Conservation (phyloP, 176 grass and related monocot species). For the Triticum monococcum region DNA sequence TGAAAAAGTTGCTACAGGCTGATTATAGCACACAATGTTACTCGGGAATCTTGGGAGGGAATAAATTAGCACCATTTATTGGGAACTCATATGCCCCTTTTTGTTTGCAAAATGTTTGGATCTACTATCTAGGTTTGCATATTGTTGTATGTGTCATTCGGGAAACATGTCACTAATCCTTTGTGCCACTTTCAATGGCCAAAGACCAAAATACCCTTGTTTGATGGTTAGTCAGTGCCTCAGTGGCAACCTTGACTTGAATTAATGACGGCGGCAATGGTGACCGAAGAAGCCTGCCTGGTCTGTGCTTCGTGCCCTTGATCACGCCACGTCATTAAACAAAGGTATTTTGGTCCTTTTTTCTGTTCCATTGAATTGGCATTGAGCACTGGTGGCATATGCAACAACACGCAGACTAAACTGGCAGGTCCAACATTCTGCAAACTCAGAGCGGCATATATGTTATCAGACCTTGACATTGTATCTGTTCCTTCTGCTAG, state of each 20-base stretch:
- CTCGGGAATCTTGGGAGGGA: not conserved
- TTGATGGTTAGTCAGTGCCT: not conserved
- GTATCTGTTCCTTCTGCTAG: constrained; percentile 23
- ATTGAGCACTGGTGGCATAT: not conserved
- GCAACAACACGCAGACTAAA: constrained; percentile 10
- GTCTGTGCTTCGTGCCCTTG: not conserved
- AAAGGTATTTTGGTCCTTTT: constrained; percentile 5
- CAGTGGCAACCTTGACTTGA: not conserved
- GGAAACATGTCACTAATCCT: not conserved
- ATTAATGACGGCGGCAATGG: not conserved
- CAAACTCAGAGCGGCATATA: not conserved
- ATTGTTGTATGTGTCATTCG: not conserved
- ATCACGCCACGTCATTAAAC: not conserved
- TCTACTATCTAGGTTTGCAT: not conserved
- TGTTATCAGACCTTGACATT: not conserved
- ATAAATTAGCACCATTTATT: not conserved
- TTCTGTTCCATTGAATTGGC: not conserved
- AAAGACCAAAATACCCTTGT: not conserved
- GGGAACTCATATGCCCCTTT: not conserved
- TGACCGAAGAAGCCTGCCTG: not conserved
- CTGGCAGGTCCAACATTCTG: constrained; percentile 13
- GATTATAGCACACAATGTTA: not conserved
- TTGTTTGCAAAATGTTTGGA: not conserved
- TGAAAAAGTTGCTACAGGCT: not conserved
- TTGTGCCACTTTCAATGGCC: not conserved